Evolutionary conservation across 495 filamentous ascomycete species (phyloP).

Genomic region (Podospora sp.): DNA sequence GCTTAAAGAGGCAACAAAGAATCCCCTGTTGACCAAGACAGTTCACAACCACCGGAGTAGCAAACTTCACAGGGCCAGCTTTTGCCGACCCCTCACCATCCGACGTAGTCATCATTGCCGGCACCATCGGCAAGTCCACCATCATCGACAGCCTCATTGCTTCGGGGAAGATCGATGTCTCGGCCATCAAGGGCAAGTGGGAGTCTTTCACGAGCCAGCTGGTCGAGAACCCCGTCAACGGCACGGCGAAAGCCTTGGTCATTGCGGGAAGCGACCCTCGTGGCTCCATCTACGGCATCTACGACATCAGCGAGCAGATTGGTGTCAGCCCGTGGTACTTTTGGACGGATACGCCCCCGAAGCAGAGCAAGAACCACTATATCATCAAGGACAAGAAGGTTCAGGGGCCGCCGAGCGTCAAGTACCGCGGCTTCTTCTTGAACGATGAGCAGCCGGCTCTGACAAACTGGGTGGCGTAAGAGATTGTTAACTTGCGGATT

Average conservation of each 20-base stretch:
- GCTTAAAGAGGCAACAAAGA: no score
- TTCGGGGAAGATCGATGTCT: slow-evolving; percentile 57
- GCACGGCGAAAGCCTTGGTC: slow-evolving; percentile 62
- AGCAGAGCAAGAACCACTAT: slow-evolving; percentile 58
- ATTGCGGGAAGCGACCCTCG: slow-evolving; percentile 71
- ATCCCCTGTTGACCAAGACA: slow-evolving; percentile 19
- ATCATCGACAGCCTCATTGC: slow-evolving; percentile 60
- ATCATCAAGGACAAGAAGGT: slow-evolving; percentile 54
- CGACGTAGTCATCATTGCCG: slow-evolving; percentile 65
- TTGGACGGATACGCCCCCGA: slow-evolving; percentile 68
- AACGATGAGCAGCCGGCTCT: slow-evolving; percentile 77
- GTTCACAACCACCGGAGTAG: slow-evolving; percentile 47
- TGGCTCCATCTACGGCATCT: slow-evolving; percentile 72
- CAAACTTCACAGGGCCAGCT: slow-evolving; percentile 48
- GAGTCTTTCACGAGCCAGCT: slow-evolving; percentile 66
- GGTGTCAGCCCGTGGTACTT: slow-evolving; percentile 79
- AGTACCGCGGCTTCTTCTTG: slow-evolving; percentile 78
- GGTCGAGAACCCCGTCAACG: slow-evolving; percentile 60
- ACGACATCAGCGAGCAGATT: slow-evolving; percentile 75
- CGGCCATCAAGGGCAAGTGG: slow-evolving; percentile 63
- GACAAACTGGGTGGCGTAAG: slow-evolving; percentile 66
- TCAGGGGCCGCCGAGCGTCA: slow-evolving; percentile 66
- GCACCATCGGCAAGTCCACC: slow-evolving; percentile 65
- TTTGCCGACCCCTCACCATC: slow-evolving; percentile 48
- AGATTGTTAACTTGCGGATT: not conserved